These are phyloP conservation scores for Geranomyces michiganensis DNA, from an alignment of 192 early-diverging fungal genomes.

Conservation along the genomic window DNA sequence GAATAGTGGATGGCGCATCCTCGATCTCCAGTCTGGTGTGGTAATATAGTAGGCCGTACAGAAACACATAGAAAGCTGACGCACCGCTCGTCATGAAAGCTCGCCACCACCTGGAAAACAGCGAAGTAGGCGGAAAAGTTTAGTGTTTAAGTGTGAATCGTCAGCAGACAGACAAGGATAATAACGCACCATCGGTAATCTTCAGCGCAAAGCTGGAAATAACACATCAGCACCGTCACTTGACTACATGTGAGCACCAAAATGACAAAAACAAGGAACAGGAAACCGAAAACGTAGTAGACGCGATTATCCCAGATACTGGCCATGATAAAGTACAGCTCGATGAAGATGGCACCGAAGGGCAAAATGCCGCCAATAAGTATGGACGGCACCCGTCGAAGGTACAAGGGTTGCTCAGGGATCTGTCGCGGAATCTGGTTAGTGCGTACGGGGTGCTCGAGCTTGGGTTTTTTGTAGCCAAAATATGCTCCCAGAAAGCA, in stretches of 20 bases:
- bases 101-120: conserved; percentile 91
- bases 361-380: conserved; percentile 73
- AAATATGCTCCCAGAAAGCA: conserved; percentile 84
- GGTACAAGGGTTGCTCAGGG: conserved; percentile 75
- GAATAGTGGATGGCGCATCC: conserved; percentile 66
- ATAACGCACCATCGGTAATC: conserved; percentile 10
- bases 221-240: conserved; percentile 58
- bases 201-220: conserved; percentile 63
- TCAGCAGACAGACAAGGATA: too few species aligned
- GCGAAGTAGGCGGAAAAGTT: conserved; percentile 30
- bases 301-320: conserved; percentile 56
- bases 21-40: conserved; percentile 50
- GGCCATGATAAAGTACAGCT: conserved; percentile 64
- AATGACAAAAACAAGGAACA: conserved; percentile 56
- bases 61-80: conserved; percentile 76
- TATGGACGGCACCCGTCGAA: conserved; percentile 57
- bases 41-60: conserved; percentile 66
- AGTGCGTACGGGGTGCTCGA: conserved; percentile 86
- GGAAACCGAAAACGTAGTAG: conserved; percentile 66
- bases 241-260: conserved; percentile 55
- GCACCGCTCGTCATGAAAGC: conserved; percentile 75
- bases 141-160: too few species aligned
- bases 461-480: conserved; percentile 69
- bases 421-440: conserved; percentile 92
- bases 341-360: conserved; percentile 66